These are phyloP conservation scores for Flaveria bidentis DNA, from an alignment of 129 eudicot genomes.

Conservation along the genomic window DNA sequence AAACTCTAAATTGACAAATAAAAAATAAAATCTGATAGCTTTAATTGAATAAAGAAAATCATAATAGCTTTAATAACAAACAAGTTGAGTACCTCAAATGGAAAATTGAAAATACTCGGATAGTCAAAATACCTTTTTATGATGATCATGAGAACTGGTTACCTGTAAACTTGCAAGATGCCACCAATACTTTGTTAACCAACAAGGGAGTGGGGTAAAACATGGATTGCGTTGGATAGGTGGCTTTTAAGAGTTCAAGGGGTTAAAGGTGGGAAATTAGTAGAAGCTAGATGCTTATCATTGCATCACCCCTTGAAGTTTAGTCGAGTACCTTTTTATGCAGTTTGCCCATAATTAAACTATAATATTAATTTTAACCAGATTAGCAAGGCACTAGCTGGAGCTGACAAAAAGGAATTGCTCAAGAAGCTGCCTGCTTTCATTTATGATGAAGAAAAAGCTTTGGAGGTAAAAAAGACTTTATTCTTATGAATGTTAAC, in stretches of 20 bases:
- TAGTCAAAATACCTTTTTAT: neutral
- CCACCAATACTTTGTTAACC: neutral
- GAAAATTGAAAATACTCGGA: neutral
- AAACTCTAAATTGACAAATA: neutral
- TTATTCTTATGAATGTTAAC: neutral
- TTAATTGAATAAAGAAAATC: neutral
- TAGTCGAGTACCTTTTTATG: neutral
- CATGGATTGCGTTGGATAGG: neutral
- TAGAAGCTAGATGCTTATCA: neutral
- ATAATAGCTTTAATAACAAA: neutral
- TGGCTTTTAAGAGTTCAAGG: neutral
- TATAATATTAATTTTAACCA: constrained; percentile 30
- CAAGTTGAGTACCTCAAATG: neutral
- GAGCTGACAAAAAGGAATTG: constrained; percentile 78
- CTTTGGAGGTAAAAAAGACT: constrained; percentile 64
- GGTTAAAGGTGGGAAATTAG: neutral
- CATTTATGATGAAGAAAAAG: constrained; percentile 87
- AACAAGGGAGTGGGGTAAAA: neutral
- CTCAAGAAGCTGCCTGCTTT: constrained; percentile 83
- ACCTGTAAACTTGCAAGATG: neutral
- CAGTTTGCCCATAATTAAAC: neutral
- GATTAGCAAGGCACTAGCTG: constrained; percentile 79
- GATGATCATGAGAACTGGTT: too few relatives aligned
- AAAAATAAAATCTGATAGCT: neutral
- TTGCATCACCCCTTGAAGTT: neutral